Percentiles rank a stretch among this genome's conserved stretches.
Evolutionary conservation across 78 protist genomes (phyloP).

Genomic region (slime mould (Dictyostelium discoideum)): dicty_2.7 NC_007089.4:4623501-4624000

Average conservation of each 20-base stretch:
- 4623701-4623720: slow-evolving; percentile 67
- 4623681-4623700: slow-evolving; percentile 70
- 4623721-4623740: slow-evolving; percentile 14
- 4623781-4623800: slow-evolving; percentile 62
- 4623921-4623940: slow-evolving; percentile 9
- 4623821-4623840: slow-evolving; percentile 40
- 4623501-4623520: slow-evolving; percentile 41
- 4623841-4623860: slow-evolving; percentile 29
- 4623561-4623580: not conserved
- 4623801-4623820: slow-evolving; percentile 69
- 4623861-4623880: slow-evolving; percentile 28
- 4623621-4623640: slow-evolving; percentile 55
- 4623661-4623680: slow-evolving; percentile 55
- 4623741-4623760: slow-evolving; percentile 25
- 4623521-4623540: slow-evolving; percentile 33
- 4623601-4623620: slow-evolving; percentile 1
- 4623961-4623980: not conserved
- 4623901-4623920: slow-evolving; percentile 46
- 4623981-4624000: slow-evolving; percentile 34
- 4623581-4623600: slow-evolving; percentile 12
- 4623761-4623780: slow-evolving; percentile 41
- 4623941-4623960: not conserved
- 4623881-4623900: slow-evolving; percentile 22
- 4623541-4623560: slow-evolving; percentile 62
- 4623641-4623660: slow-evolving; percentile 47